Conservation (phyloP, 2,329 filamentous ascomycete genomes). For the Ceratocystis ficicola region DNA sequence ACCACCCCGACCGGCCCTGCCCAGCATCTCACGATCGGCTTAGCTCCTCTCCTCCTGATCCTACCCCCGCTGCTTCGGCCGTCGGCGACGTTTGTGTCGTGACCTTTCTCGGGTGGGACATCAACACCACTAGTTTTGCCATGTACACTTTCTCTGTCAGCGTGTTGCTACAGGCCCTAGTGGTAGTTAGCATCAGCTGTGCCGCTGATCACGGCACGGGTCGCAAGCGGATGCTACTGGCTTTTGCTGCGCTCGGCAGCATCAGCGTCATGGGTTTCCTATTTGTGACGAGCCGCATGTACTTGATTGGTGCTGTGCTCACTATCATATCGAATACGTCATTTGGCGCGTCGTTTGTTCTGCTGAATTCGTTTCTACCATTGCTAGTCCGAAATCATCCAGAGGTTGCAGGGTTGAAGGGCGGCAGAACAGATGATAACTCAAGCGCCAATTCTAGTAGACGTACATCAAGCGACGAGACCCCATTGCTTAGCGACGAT, state of each 20-base stretch:
- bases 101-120: conserved; percentile 64
- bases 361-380: conserved; percentile 89
- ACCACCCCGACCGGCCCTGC: conserved; percentile 65
- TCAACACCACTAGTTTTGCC: conserved; percentile 93
- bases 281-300: conserved; percentile 59
- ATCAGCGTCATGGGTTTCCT: conserved; percentile 81
- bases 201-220: conserved; percentile 90
- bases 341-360: conserved; percentile 87
- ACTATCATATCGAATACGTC: conserved; percentile 88
- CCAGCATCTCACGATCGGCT: conserved; percentile 47
- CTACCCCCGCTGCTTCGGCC: not conserved
- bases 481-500: not conserved
- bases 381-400: conserved; percentile 81
- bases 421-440: conserved; percentile 22
- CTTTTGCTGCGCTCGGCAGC: conserved; percentile 74
- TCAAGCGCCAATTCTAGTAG: conserved; percentile 26
- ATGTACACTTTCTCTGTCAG: conserved; percentile 97
- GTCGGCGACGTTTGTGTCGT: conserved; percentile 58
- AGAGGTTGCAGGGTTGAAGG: conserved; percentile 25
- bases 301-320: conserved; percentile 68
- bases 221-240: conserved; percentile 73
- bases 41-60: too few species aligned
- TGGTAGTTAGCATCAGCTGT: conserved; percentile 93
- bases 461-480: conserved; percentile 22
- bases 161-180: conserved; percentile 73